Percentiles rank a stretch among this genome's conserved stretches.
Evolutionary conservation across 345 rosid species (phyloP).

Genomic region (Toxicodendron radicans): DNA sequence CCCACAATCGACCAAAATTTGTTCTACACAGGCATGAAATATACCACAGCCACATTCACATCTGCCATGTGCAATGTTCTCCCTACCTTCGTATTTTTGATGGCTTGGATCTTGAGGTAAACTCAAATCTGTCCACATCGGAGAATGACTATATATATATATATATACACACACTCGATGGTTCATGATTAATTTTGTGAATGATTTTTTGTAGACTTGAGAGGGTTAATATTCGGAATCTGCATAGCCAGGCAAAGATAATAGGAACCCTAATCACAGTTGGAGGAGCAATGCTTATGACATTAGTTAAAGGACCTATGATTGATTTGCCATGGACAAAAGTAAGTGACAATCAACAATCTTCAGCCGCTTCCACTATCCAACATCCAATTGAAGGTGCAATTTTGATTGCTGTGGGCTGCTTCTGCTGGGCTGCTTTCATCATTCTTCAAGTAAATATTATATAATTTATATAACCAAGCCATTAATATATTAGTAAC

Average conservation of each 20-base stretch:
- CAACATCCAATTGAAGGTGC: slow-evolving; percentile 65
- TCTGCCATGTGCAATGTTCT: slow-evolving; percentile 75
- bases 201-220: slow-evolving; percentile 53
- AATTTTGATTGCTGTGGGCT: slow-evolving; percentile 45
- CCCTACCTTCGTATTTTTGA: slow-evolving; percentile 80
- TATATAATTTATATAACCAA: not conserved
- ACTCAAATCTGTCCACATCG: not conserved
- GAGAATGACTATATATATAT: too few species aligned
- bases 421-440: slow-evolving; percentile 63
- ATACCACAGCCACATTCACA: slow-evolving; percentile 80
- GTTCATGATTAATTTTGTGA: not conserved
- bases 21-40: slow-evolving; percentile 79
- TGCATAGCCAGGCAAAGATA: slow-evolving; percentile 79
- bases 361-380: slow-evolving; percentile 20
- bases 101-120: slow-evolving; percentile 86
- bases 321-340: slow-evolving; percentile 74
- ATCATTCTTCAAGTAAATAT: slow-evolving; percentile 58
- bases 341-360: slow-evolving; percentile 18
- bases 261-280: slow-evolving; percentile 82
- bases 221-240: slow-evolving; percentile 51
- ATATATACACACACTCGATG: not conserved
- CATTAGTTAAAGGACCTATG: slow-evolving; percentile 58
- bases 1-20: slow-evolving; percentile 67
- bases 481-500: too few species aligned
- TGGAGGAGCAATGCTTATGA: slow-evolving; percentile 94